phyloP scores from a whole-genome alignment of 2,329 filamentous ascomycete species.

The Alternaria angustiovoidea region DNA sequence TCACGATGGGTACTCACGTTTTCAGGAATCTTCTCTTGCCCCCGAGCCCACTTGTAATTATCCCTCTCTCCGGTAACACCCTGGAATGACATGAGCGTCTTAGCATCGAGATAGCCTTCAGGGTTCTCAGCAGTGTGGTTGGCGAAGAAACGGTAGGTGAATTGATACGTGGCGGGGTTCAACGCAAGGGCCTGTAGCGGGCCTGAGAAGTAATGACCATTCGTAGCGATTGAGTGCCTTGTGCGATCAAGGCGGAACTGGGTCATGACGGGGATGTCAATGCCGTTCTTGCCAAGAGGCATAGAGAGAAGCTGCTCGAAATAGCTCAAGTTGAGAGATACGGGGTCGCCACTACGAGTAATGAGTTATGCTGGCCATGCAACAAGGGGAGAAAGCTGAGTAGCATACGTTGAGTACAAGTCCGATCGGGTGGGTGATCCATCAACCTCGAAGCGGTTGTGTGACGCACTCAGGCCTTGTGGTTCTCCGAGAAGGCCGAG shows the following conservation, averaged over 20 bases:
- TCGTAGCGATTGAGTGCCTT: conserved; percentile 25
- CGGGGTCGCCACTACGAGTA: conserved; percentile 8
- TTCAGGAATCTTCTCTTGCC: conserved; percentile 30
- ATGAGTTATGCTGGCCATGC: background rate
- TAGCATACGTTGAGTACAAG: conserved; percentile 13
- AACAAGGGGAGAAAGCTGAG: background rate
- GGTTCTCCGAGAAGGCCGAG: conserved; percentile 24
- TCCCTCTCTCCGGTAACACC: conserved; percentile 30
- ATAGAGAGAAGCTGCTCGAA: conserved; percentile 14
- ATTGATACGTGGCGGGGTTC: conserved; percentile 14
- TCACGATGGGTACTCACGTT: conserved; percentile 23
- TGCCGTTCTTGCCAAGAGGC: conserved; percentile 13
- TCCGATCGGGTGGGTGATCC: conserved; percentile 24
- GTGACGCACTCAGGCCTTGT: conserved; percentile 25
- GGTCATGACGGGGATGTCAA: conserved; percentile 1
- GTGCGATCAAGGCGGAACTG: conserved; percentile 29
- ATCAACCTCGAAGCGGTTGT: conserved; percentile 31
- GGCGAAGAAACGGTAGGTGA: conserved; percentile 27
- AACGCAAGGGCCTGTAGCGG: conserved; percentile 28
- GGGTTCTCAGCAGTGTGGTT: conserved; percentile 33
- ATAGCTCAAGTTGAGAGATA: conserved; percentile 7
- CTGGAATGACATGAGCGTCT: conserved; percentile 29
- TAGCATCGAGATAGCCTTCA: conserved; percentile 25
- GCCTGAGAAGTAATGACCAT: conserved; percentile 23
- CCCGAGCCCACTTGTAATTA: conserved; percentile 26